Conservation (phyloP, 805 yeast genomes). For the Wickerhamomyces tratensis region DNA sequence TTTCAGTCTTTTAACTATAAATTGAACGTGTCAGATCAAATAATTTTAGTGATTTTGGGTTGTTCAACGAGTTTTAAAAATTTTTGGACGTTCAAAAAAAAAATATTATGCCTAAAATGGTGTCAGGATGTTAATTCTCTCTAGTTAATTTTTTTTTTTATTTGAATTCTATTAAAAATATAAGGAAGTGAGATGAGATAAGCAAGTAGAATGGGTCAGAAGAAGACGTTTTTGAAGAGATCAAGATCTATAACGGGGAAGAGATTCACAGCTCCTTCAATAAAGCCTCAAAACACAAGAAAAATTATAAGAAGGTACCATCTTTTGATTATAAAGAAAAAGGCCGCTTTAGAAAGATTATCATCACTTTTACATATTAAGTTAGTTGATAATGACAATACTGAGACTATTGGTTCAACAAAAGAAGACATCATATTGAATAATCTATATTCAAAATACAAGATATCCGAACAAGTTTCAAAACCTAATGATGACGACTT, state of each 20-base stretch:
- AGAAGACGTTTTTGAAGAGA: constrained; percentile 8
- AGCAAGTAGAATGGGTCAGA: neutral
- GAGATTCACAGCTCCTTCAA: constrained; percentile 29
- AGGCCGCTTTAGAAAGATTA: constrained; percentile 27
- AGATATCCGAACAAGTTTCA: neutral
- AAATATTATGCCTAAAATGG: no score
- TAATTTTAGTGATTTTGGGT: no score
- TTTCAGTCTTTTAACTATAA: no score
- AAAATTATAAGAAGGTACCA: constrained; percentile 74
- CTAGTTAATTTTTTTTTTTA: no score
- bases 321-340: constrained; percentile 49
- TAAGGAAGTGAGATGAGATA: no score
- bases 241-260: constrained; percentile 20
- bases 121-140: no score
- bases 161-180: no score
- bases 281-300: constrained; percentile 66
- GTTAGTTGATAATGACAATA: constrained; percentile 17
- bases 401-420: no score
- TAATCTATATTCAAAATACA: constrained; percentile 2
- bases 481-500: constrained; percentile 12
- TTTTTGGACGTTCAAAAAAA: no score
- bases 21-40: no score
- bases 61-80: no score
- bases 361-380: constrained; percentile 10
- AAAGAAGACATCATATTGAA: no score